Evolutionary conservation across 441 rosid genomes (phyloP), one percentile per base, ranked within the genome.

Genomic region (Euphorbia corollata): DNA sequence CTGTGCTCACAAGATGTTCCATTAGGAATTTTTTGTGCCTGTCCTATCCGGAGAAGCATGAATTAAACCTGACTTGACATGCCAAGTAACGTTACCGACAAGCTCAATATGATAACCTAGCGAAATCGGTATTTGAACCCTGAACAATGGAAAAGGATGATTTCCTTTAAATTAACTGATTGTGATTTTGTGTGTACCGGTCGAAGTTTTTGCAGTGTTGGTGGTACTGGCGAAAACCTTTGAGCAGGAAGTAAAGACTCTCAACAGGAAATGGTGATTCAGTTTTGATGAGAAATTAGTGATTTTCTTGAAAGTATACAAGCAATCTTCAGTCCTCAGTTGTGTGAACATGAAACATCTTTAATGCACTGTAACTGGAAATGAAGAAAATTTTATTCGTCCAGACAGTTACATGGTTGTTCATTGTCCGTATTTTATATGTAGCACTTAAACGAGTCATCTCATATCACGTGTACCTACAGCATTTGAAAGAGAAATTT

Each of bases 71-170:
- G 89, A 82, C 0, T 85, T 86, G 59, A 90, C 81, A 58, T 72
- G 71, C 95, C 98, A 87, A 67, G 84, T 62, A 47, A 82, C 90
- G 57, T 81, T 76, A 61, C 90, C 96, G 56, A 92, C 83, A 20
- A 88, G 81, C 77, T 92, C 92, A 55, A 90, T 74, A 64, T 67
- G 71, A 71, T 61, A 84, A 67, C 72, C 77, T 16, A 43, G n/a
- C n/a, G 32, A 63, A 34, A 69, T 71, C 45, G 81, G 59, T 22
- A 18, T 59, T 10, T 39, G 24, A 32, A 69, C 69, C n/a, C 58
- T 53, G 32, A 76, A 69, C 57, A 84, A 77, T 4, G 78, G 81
- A 65, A 82, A 66, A 81, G 78, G 51, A 1, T 62, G 63, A 72
- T 71, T 51, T 50, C 72, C 71, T 64, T 71, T 75, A 54, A 67